Base-by-base conservation (phyloP, 495 filamentous ascomycete species). In the Aspergillus heteromorphus region DNA sequence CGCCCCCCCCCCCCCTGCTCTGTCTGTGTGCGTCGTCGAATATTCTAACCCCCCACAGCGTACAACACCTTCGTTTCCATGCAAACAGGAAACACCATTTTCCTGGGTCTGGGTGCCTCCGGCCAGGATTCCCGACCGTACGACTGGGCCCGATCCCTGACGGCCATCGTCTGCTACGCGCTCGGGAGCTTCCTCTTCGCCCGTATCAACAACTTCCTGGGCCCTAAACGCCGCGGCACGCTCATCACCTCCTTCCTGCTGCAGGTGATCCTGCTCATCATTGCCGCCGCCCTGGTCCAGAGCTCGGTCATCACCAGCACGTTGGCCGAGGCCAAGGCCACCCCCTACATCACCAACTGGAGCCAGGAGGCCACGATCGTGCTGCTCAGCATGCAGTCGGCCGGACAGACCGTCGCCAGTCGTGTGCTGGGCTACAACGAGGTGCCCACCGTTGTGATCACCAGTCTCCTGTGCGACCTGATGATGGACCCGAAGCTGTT, bases 361-460 rank as follows among this genome's bases (percentile, higher is more conserved):
- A 57, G 55, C 13, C 61, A 69, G 21, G 58, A 65, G 51, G 60
- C 78, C 0, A 75, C 82, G 4, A 73, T 89, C 18, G 83, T 78
- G 5, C 70, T 88, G 34, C 71, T 90, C 40, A 83, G 83, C 7
- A 80, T 89, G 53, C 85, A 89, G 61, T 81, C 79, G 21, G 84
- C 83, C 4, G 85, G 84, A 0, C 85, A 87, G 68, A 87, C 88
- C 49, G 79, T 84, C 1, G 79, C 81, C 19, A 80, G 75, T 51
- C 73, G 87, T 5, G 64, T 81, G 8, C 59, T 89, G 48, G 84
- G 83, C 3, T 79, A 84, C 56, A 79, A 80, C 57, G 87, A 89
- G 65, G 77, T 90, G 29, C 87, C 87, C 13, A 86, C 84, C 1
- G 85, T 84, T 18, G 87, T 90, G 4, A 72, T 88, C 56, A 89